Conservation (phyloP, 176 grass and related monocot species). For the Olyra latifolia region DNA sequence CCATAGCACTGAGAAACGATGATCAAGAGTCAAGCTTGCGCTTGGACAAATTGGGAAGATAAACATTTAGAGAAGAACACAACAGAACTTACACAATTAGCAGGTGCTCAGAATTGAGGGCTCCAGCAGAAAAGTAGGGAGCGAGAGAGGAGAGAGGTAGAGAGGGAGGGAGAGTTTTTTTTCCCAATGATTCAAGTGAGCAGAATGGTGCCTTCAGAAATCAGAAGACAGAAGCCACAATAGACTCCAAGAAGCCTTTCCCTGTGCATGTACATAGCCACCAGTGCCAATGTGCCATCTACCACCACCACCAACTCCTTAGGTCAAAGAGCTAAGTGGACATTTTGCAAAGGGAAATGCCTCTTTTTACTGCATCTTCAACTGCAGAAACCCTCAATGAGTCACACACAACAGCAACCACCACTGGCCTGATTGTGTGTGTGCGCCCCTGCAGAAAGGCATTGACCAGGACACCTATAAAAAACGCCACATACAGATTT, state of each 20-base stretch:
- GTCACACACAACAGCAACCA: constrained; percentile 6
- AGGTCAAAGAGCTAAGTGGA: constrained; percentile 38
- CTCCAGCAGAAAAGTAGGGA: constrained; percentile 8
- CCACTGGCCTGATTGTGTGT: not conserved
- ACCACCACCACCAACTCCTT: constrained; percentile 27
- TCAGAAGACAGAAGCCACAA: constrained; percentile 12
- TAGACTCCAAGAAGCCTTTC: constrained; percentile 42
- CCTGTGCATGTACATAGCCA: constrained; percentile 26
- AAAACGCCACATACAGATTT: constrained; percentile 32
- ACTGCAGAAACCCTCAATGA: not conserved
- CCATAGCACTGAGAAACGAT: not conserved
- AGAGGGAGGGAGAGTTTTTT: not conserved
- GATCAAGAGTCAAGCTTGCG: constrained; percentile 26
- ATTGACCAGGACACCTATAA: constrained; percentile 57
- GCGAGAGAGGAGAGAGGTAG: not conserved
- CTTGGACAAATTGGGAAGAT: not conserved
- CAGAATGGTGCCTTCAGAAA: constrained; percentile 49
- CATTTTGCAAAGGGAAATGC: constrained; percentile 27
- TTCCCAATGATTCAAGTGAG: constrained; percentile 40
- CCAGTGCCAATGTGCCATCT: constrained; percentile 24
- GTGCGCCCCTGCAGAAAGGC: constrained; percentile 29
- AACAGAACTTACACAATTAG: constrained; percentile 44
- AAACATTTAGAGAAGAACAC: not conserved
- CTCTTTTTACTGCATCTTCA: constrained; percentile 27
- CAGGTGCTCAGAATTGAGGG: constrained; percentile 25